These are phyloP conservation scores for Globisporangium cederbergense DNA, from an alignment of 352 stramenopile genomes.

Conservation along the genomic window DNA sequence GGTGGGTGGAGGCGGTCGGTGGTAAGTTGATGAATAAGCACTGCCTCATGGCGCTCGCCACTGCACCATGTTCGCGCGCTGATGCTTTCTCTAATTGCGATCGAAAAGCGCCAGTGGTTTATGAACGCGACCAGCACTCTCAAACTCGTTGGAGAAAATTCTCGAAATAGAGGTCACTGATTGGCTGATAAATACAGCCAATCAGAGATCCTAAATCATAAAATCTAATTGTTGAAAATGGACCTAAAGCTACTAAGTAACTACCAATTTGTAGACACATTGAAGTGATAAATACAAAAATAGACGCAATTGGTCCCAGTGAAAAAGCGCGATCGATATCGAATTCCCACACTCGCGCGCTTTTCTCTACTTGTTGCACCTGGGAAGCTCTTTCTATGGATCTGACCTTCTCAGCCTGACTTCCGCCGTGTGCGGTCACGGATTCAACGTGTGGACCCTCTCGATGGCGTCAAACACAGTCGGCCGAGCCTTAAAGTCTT, in stretches of 20 bases:
- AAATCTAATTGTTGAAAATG: background rate
- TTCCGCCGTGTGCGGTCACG: constrained; percentile 1
- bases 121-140: constrained; percentile 29
- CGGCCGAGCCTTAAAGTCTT: constrained; percentile 44
- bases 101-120: background rate
- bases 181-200: constrained; percentile 21
- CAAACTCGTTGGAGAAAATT: constrained; percentile 21
- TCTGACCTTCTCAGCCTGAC: background rate
- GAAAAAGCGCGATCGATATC: constrained; percentile 1
- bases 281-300: constrained; percentile 5
- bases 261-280: background rate
- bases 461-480: constrained; percentile 71
- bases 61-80: background rate
- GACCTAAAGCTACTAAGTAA: background rate
- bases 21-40: constrained; percentile 34
- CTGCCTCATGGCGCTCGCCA: constrained; percentile 1
- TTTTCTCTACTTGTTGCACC: constrained; percentile 8
- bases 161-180: constrained; percentile 19
- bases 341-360: constrained; percentile 7
- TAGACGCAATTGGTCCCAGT: constrained; percentile 3
- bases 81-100: constrained; percentile 10
- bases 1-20: background rate
- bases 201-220: constrained; percentile 2
- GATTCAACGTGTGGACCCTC: constrained; percentile 36
- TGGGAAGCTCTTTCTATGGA: constrained; percentile 9